Base-by-base conservation (phyloP, 192 early-diverging fungal species). In the Backusella tuberculispora region DNA sequence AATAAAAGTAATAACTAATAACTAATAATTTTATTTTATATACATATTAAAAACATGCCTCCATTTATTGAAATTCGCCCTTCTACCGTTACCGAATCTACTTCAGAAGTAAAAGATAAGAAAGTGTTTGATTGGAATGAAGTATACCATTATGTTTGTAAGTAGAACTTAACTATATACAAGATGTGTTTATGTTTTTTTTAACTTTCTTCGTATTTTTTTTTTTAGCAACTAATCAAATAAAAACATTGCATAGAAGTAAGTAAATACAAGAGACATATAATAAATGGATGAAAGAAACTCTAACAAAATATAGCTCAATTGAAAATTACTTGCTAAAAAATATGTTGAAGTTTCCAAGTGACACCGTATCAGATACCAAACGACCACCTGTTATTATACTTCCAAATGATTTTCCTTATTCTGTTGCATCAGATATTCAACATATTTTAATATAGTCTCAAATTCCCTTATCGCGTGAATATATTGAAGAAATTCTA, bases 391-490 rank as follows among this genome's bases (percentile, higher is more conserved):
- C 34, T 66, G 4, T 63, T 12, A 34, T 74, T 68, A 34, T 74
- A 2, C 64, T 66, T 45, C 44, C 65, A 14, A 74, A 74, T 56
- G 74, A 74, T 21, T 74, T 74, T 42, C 65, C 47, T 1, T 74
- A 74, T 41, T 50, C 64, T 29, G 66, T 67, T n/a, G 74, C 44
- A 26, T 64, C 74, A 50, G 45, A 46, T 26, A 74, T 74, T 17
- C 10, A 74, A 0, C 74, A 67, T 43, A 50, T 74, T 41, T 56
- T 74, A 17, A 40, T 74, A 17, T 74, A 64, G 74, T 74, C 74
- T 15, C 64, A 50, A 26, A 29, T 14, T 15, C 74, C 74, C 19
- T 29, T 67, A 8, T 10, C 0, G 6, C 7, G 17, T 21, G 65
- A 46, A 14, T 43, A 56, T 47, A 45, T 74, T 12, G 12, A 21